Evolutionary conservation across 805 yeast species (phyloP), one percentile per base, ranked within the genome.

Genomic region (Jamesozyma rosinii): DNA sequence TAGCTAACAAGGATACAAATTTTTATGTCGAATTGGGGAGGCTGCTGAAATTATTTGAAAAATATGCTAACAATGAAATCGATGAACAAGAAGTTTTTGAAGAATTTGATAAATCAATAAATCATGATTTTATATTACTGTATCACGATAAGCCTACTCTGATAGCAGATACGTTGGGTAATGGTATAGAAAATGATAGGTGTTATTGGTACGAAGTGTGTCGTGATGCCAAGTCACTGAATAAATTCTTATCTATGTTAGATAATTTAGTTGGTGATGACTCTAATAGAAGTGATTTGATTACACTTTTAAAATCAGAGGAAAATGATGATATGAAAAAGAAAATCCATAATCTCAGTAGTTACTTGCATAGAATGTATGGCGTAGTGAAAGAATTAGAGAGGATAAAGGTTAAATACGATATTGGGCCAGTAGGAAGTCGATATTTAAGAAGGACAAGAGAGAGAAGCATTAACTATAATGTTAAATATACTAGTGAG

Each of bases 331-430:
- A 51, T 3, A 49, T 61, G 8, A 52, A 55, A 35, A 47, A 48
- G 35, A 48, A 55, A 35, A 36, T 59, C 15, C 39, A 42, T 17
- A 41, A 40, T 14, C 31, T 59, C 26, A 50, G 46, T 34, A 53
- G 54, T 1, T 57, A 49, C 27, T 39, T 59, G 27, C 26, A 44
- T 8, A 50, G 50, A n/a, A 38, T 58, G 41, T 47, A 47, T 17
- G 45, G 46, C 37, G 65, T 87, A 24, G 69, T 86, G 50, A 50
- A 65, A n/a, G 84, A 79, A 54, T 84, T 70, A 58, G 86, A 81
- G 63, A 68, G 71, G 46, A 69, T 87, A 17, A 50, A 49, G 14
- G 41, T 35, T 14, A 44, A 46, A 13, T 42, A 48, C 17, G 42
- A 5, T 4, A 26, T 27, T 9, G 45, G 42, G 4, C 43, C 37